Base-by-base conservation (phyloP, 768 basidiomycete genomes). In the Multifurca ochricompacta region DNA sequence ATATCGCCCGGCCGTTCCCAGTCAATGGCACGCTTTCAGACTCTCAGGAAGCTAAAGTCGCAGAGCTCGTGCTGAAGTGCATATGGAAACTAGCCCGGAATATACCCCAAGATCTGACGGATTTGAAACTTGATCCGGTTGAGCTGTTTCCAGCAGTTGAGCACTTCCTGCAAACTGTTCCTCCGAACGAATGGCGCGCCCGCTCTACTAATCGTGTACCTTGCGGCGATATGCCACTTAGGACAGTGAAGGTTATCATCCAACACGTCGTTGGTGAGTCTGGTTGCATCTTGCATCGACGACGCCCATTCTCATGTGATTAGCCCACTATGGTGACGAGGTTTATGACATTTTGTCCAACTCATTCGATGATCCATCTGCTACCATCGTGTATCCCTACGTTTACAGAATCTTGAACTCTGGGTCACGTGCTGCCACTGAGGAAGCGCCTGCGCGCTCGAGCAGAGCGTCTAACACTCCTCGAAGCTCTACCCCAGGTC, bases 221-320 rank as follows among this genome's bases (percentile, higher is more conserved):
- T 3, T 87, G 94, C 65, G 94, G 93, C 23, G 96, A 99, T 64
- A 94, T 98, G 94, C 96, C 96, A 2, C 70, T 99, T 54, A 77
- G 96, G 58, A 98, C 96, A 2, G 90, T 98, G 68, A 99, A 99
- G 74, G 94, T 96, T 37, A 91, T 99, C 62, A 89, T 99, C 32
- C 96, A 98, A 70, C 92, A 95, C 67, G 81, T 97, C 52, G 91
- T 97, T 62, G 88, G 93, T 94, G 61, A 74, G 93, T 80, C 14
- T 18, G 21, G 31, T 28, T 25, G 7, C 23, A 21, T 27, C 9
- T 27, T 14, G 11, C 39, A 19, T 36, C n/a, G 9, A 36, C 60
- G n/a, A 27, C 6, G 5, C 57, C 62, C 37, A 54, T 69, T 34
- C 65, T 16, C 34, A 30, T 46, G 40, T 3, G 41, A 43, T 16